Conservation (phyloP, 164 flowering plant species). For the Vitis labrusca region DNA sequence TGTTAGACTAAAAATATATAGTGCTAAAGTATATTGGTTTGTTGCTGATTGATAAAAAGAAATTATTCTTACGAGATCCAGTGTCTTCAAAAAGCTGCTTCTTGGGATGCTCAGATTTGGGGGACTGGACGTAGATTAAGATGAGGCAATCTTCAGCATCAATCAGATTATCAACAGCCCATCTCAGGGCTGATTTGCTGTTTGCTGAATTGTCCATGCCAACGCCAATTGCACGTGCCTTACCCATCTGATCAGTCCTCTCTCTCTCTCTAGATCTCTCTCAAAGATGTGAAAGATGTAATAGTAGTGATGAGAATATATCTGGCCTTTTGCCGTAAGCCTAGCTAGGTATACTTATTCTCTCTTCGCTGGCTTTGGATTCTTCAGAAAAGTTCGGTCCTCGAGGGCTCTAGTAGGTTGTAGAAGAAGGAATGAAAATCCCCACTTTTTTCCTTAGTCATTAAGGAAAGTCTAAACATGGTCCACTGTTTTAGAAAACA, state of each 20-base stretch:
- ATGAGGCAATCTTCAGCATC: slow-evolving; percentile 40
- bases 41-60: background rate
- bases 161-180: slow-evolving; percentile 55
- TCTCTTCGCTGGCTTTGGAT: too few species aligned
- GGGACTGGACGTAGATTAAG: slow-evolving; percentile 53
- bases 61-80: slow-evolving; percentile 51
- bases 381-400: too few species aligned
- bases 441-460: too few species aligned
- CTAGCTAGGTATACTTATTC: too few species aligned
- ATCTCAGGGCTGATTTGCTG: slow-evolving; percentile 59
- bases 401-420: too few species aligned
- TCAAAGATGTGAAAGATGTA: background rate
- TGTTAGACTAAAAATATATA: background rate
- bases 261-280: slow-evolving; percentile 11
- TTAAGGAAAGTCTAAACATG: too few species aligned
- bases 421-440: too few species aligned
- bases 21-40: background rate
- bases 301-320: too few species aligned
- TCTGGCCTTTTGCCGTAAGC: too few species aligned
- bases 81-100: slow-evolving; percentile 59
- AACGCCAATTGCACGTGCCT: slow-evolving; percentile 46
- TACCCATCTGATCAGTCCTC: slow-evolving; percentile 24
- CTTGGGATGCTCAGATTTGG: slow-evolving; percentile 38
- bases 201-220: slow-evolving; percentile 64
- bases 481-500: too few species aligned